These are phyloP conservation scores for Salvia rosmarinus DNA, from an alignment of 257 asterid genomes.

Conservation along the genomic window DNA sequence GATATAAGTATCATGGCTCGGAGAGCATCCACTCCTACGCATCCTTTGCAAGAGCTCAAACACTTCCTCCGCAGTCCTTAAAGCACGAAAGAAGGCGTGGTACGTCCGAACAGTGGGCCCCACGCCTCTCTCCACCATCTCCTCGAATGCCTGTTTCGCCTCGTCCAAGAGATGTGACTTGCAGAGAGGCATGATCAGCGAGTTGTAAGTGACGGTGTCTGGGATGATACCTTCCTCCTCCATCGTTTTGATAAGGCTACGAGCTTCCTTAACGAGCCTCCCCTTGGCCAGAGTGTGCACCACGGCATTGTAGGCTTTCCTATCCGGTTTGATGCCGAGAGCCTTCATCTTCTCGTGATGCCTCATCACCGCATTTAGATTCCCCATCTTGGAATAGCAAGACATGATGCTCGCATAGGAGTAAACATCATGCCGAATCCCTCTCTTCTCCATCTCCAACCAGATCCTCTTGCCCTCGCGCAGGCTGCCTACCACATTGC, in stretches of 20 bases:
- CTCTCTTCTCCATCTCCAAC: constrained; percentile 74
- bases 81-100: constrained; percentile 74
- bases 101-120: constrained; percentile 70
- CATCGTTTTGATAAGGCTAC: constrained; percentile 68
- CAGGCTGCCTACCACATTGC: constrained; percentile 62
- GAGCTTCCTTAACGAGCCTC: constrained; percentile 70
- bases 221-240: constrained; percentile 62
- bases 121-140: constrained; percentile 65
- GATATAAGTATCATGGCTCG: constrained; percentile 76
- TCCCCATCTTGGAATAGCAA: constrained; percentile 63
- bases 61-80: constrained; percentile 65
- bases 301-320: constrained; percentile 86
- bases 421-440: constrained; percentile 42
- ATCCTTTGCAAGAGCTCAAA: constrained; percentile 68
- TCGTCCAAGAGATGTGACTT: constrained; percentile 51
- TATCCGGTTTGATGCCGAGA: constrained; percentile 57
- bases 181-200: constrained; percentile 83
- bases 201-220: constrained; percentile 68
- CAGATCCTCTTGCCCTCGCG: constrained; percentile 78
- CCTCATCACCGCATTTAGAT: constrained; percentile 57
- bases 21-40: constrained; percentile 60
- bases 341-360: constrained; percentile 69
- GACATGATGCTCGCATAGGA: constrained; percentile 63
- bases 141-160: constrained; percentile 61
- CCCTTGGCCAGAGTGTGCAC: constrained; percentile 81